Evolutionary conservation across 495 filamentous ascomycete genomes (phyloP).

Genomic region (Tuber microsphaerosporum): DNA sequence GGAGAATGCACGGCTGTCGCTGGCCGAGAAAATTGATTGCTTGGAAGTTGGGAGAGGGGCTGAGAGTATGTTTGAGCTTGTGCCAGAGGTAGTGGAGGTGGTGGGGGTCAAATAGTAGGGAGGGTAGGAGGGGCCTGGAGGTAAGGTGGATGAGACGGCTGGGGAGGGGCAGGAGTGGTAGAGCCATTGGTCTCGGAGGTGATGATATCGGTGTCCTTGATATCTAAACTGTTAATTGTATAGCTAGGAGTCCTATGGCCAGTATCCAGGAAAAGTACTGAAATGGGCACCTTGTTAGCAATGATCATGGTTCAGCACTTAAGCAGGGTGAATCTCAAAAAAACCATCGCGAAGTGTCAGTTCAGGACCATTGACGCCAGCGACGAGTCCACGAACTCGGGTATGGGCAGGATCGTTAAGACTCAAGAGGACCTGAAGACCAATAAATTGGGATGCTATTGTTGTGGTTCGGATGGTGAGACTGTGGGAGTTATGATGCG

Average conservation of each 20-base stretch:
- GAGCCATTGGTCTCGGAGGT: conserved; percentile 15
- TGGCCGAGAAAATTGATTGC: conserved; percentile 19
- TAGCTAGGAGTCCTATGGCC: conserved; percentile 46
- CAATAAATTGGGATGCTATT: conserved; percentile 68
- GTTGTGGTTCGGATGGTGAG: conserved; percentile 5
- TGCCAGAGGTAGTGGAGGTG: conserved; percentile 12
- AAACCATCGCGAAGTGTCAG: conserved; percentile 70
- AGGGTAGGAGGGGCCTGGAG: conserved; percentile 3
- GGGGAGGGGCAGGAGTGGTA: conserved; percentile 33
- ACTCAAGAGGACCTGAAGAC: conserved; percentile 69
- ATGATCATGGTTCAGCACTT: conserved; percentile 17
- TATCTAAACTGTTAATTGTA: conserved; percentile 51
- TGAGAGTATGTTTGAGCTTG: conserved; percentile 19
- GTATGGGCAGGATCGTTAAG: conserved; percentile 59
- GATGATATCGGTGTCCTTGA: conserved; percentile 53
- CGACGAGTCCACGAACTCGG: conserved; percentile 65
- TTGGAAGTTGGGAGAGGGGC: conserved; percentile 16
- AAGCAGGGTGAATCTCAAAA: background rate
- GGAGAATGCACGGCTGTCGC: conserved; percentile 14
- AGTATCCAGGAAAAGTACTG: conserved; percentile 40
- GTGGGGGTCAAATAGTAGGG: conserved; percentile 7
- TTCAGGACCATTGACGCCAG: conserved; percentile 62
- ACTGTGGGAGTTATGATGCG: background rate
- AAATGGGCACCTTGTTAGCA: conserved; percentile 26
- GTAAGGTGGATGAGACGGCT: conserved; percentile 13